Evolutionary conservation across 345 rosid species (phyloP), one percentile per base, ranked within the genome.

Genomic region (Dipteronia sinensis): DNA sequence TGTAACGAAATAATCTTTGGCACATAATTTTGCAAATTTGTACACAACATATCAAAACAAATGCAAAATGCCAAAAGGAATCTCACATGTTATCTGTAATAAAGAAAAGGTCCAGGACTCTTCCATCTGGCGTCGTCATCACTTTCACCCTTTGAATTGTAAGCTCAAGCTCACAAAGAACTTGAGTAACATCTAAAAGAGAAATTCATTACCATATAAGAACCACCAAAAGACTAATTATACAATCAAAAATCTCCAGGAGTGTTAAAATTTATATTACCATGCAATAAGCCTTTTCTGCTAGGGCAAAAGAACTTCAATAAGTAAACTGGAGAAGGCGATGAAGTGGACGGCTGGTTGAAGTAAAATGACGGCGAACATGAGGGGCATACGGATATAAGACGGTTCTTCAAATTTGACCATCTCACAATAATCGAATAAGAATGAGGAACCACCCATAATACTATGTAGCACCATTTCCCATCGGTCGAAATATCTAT

Each of bases 401-500:
- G 93, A 13, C 95, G 91, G 69, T 85, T 82, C 86, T 89, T 90
- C 88, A 94, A 83, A 80, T 87, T 91, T 6, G 89, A 75, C 97
- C 98, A 93, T 85, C 90, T 90, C 15, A 92, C 23, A 38, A 70
- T 76, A 15, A 82, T 72, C 7, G 85, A 85, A 66, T 84, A 78
- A 62, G 86, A 81, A 79, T 75, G 79, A 42, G 92, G 97, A 80
- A 88, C 80, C 67, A 94, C 98, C 94, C 93, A 94, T 55, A 94
- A 83, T 2, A 93, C 92, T 31, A 94, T 49, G 80, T 85, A 93
- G 82, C 95, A 94, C 97, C 97, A 93, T 77, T 76, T 89, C 75
- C 97, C 97, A 87, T 94, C 97, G 0, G 97, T 93, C 20, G 98
- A 90, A 75, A 94, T 86, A 91, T 94, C 98, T 94, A 83, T 51